A percentile compares a stretch with the other conserved stretches of the same genome.
Evolutionary conservation across 2,329 filamentous ascomycete genomes (phyloP).

Genomic region (Neurospora crassa): DNA sequence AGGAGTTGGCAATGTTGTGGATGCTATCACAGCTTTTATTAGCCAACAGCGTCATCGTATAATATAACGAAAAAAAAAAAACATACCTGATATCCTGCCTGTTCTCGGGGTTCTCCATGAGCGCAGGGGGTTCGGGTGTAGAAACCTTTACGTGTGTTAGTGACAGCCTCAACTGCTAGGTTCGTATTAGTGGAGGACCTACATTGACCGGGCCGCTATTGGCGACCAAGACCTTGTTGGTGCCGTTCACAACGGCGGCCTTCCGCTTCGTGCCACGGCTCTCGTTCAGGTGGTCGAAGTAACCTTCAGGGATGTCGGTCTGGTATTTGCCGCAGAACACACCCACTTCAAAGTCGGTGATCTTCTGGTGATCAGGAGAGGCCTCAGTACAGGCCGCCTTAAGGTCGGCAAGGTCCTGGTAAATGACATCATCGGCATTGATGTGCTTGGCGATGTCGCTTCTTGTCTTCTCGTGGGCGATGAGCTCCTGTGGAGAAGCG

Average conservation of each 20-base stretch:
- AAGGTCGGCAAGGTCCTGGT: constrained; percentile 59
- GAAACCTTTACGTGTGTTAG: background rate
- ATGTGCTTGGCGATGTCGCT: constrained; percentile 35
- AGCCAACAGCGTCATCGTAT: background rate
- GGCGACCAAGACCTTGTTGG: background rate
- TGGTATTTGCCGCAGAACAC: constrained; percentile 86
- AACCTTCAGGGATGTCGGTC: constrained; percentile 67
- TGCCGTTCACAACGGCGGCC: constrained; percentile 11
- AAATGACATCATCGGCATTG: constrained; percentile 45
- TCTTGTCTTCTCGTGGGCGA: constrained; percentile 31
- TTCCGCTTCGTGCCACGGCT: constrained; percentile 62
- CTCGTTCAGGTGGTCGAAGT: constrained; percentile 71
- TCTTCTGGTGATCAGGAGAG: constrained; percentile 42
- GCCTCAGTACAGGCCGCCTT: constrained; percentile 68
- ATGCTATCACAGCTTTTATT: background rate
- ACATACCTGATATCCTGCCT: constrained; percentile 25
- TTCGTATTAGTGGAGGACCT: constrained; percentile 3
- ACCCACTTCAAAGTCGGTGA: constrained; percentile 72
- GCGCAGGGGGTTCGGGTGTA: constrained; percentile 4
- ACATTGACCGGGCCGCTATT: constrained; percentile 44
- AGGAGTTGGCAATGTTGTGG: background rate
- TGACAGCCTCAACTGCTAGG: background rate
- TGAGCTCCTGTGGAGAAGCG: constrained; percentile 31
- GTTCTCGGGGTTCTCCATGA: constrained; percentile 13
- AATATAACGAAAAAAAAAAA: background rate